Conservation (phyloP, 1,139 yeast genomes). For the Arxiozyma slooffiae region DNA sequence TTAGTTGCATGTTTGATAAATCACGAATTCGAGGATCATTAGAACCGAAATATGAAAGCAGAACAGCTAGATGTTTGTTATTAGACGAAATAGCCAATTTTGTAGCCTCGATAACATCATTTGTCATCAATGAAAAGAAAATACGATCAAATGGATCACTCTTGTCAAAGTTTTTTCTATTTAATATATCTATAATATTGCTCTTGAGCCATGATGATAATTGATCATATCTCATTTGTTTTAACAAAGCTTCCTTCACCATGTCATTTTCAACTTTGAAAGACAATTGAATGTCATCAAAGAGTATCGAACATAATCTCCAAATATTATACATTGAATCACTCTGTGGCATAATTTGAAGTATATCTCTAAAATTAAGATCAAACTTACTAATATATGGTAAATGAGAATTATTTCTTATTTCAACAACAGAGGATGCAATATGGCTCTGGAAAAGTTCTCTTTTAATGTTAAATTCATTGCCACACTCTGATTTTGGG, state of each 20-base stretch:
- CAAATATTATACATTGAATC: conserved; percentile 32
- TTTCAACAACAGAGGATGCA: conserved; percentile 10
- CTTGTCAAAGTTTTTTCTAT: conserved; percentile 23
- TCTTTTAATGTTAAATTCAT: conserved; percentile 5
- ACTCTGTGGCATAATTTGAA: conserved; percentile 10
- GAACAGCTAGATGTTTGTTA: conserved; percentile 58
- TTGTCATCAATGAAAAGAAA: conserved; percentile 44
- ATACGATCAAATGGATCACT: conserved; percentile 38
- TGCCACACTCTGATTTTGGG: neutral
- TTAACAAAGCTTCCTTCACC: conserved; percentile 30
- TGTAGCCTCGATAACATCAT: conserved; percentile 55
- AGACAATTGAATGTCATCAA: conserved; percentile 35
- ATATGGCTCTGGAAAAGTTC: conserved; percentile 14
- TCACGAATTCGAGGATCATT: conserved; percentile 48
- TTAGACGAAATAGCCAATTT: conserved; percentile 46
- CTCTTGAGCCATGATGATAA: conserved; percentile 52
- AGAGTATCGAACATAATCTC: conserved; percentile 48
- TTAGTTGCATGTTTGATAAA: conserved; percentile 52
- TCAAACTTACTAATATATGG: conserved; percentile 29
- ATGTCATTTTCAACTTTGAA: conserved; percentile 27
- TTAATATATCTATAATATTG: conserved; percentile 41
- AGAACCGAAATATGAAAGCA: conserved; percentile 64
- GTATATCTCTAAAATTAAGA: conserved; percentile 18
- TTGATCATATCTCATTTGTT: conserved; percentile 37
- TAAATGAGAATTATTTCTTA: conserved; percentile 23